A percentile compares a stretch with the other conserved stretches of the same genome.
phyloP scores from a whole-genome alignment of 805 yeast species.

The Lipomyces mesembrius region DNA sequence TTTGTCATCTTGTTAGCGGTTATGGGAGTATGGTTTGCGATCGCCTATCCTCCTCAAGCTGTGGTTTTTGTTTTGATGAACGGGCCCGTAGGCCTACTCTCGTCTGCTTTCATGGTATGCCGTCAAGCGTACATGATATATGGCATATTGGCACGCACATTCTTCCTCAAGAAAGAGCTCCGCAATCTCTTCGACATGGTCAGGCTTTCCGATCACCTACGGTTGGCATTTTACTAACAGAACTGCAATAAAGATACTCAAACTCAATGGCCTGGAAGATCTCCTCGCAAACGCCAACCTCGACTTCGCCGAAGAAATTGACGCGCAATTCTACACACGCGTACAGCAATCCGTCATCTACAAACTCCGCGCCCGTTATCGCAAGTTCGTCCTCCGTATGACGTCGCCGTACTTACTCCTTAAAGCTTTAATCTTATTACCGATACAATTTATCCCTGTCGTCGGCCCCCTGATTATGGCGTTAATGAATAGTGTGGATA shows the following conservation, averaged over 20 bases:
- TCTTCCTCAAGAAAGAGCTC: constrained; percentile 27
- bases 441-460: constrained; percentile 54
- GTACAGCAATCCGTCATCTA: constrained; percentile 1
- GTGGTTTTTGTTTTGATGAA: constrained; percentile 20
- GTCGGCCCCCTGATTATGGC: constrained; percentile 56
- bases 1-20: constrained; percentile 13
- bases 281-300: constrained; percentile 47
- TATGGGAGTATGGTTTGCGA: constrained; percentile 18
- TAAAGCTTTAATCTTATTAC: constrained; percentile 44
- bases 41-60: constrained; percentile 30
- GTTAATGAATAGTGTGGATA: constrained; percentile 53
- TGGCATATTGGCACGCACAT: constrained; percentile 13
- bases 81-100: constrained; percentile 30
- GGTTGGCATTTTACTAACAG: not conserved
- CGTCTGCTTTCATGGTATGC: constrained; percentile 23
- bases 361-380: constrained; percentile 20
- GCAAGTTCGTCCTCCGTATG: constrained; percentile 27
- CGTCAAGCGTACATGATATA: constrained; percentile 24
- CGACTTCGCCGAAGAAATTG: constrained; percentile 43
- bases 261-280: constrained; percentile 49
- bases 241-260: constrained; percentile 36
- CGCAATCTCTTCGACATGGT: constrained; percentile 30
- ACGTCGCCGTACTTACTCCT: constrained; percentile 48
- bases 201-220: not conserved
- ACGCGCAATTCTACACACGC: constrained; percentile 21